Percentiles rank a stretch among this genome's conserved stretches.
Evolutionary conservation across 1,284 basidiomycete genomes (phyloP).

Genomic region (Meripilus lineatus): DNA sequence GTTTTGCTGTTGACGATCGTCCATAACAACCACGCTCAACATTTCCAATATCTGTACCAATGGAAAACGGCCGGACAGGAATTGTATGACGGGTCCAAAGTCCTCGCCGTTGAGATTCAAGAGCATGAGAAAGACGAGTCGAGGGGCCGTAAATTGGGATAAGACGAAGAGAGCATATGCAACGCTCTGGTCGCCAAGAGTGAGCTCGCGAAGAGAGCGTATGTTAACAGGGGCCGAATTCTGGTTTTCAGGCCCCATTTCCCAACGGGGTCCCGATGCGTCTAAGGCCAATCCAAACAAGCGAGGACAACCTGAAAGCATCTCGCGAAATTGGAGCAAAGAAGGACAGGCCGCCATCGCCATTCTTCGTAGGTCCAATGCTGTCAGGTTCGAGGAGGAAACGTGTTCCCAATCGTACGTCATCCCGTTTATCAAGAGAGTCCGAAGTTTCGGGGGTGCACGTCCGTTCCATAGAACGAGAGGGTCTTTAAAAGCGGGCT

Average conservation of each 20-base stretch:
- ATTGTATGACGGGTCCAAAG: constrained; percentile 39
- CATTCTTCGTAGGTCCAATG: constrained; percentile 57
- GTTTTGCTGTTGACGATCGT: constrained; percentile 4
- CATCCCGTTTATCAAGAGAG: constrained; percentile 50
- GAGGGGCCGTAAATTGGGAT: constrained; percentile 40
- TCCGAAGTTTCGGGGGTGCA: constrained; percentile 36
- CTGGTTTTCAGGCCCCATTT: constrained; percentile 11
- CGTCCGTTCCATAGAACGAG: constrained; percentile 44
- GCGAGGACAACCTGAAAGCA: constrained; percentile 43
- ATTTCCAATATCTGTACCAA: constrained; percentile 48
- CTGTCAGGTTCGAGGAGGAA: constrained; percentile 44
- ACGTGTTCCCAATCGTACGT: constrained; percentile 50
- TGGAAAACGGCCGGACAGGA: constrained; percentile 39
- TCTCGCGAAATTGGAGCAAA: constrained; percentile 41
- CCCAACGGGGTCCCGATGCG: constrained; percentile 47
- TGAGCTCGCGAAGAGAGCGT: constrained; percentile 41
- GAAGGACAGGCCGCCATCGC: constrained; percentile 43
- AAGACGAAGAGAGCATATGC: constrained; percentile 41
- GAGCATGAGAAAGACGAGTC: constrained; percentile 46
- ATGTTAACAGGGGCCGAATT: constrained; percentile 37
- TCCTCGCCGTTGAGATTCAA: constrained; percentile 45
- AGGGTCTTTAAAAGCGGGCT: constrained; percentile 11
- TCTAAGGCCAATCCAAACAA: constrained; percentile 52
- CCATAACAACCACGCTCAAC: constrained; percentile 34
- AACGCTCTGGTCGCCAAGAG: constrained; percentile 47